Evolutionary conservation across 2,329 filamentous ascomycete species (phyloP).

Genomic region (Neoscytalidium dimidiatum): DNA sequence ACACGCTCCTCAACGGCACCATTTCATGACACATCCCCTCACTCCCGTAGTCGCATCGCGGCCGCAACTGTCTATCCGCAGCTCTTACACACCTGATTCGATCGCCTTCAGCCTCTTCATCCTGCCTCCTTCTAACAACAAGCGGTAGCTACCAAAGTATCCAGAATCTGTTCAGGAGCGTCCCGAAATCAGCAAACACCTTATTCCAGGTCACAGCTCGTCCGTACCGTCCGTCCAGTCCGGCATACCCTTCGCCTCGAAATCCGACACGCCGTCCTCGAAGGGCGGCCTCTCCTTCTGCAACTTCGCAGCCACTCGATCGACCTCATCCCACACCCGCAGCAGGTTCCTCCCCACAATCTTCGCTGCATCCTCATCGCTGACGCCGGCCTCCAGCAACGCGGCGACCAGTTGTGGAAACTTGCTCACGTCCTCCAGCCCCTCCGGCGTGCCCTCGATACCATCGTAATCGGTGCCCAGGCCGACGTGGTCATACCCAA

Average conservation of each 20-base stretch:
- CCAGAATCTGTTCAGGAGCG: neutral
- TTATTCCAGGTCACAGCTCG: neutral
- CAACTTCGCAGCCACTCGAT: conserved; percentile 68
- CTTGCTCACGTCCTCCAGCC: conserved; percentile 82
- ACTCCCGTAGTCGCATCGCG: neutral
- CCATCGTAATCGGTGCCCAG: conserved; percentile 90
- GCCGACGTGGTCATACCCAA: conserved; percentile 87
- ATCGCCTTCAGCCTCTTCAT: neutral
- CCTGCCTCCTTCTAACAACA: neutral
- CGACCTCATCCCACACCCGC: conserved; percentile 80
- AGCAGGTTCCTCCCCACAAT: conserved; percentile 79
- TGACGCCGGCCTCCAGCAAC: conserved; percentile 71
- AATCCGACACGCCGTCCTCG: conserved; percentile 43
- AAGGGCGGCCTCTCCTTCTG: conserved; percentile 52
- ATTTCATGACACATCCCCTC: too few species aligned
- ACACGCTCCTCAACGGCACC: too few species aligned
- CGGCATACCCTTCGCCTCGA: neutral
- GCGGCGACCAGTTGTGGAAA: conserved; percentile 78
- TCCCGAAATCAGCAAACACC: neutral
- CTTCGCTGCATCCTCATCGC: conserved; percentile 71
- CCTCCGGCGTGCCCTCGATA: conserved; percentile 65
- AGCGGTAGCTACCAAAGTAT: neutral
- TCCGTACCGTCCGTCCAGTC: neutral
- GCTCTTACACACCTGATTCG: neutral
- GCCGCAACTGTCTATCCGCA: neutral